Evolutionary conservation across 139 green algal species (phyloP).

Genomic region (Edaphochlamys debaryana): DNA sequence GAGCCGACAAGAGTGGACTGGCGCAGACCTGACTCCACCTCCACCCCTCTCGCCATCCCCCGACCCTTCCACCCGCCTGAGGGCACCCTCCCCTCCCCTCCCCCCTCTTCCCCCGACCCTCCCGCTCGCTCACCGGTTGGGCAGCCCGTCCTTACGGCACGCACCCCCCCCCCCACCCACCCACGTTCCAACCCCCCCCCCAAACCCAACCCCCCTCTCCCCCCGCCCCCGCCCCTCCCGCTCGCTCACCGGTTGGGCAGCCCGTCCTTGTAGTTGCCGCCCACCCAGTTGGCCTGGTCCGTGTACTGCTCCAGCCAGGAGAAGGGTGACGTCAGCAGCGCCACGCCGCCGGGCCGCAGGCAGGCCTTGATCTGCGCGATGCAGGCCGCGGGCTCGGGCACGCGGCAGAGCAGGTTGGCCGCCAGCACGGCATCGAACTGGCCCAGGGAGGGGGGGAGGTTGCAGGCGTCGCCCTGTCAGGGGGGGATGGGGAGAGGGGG

Average conservation of each 20-base stretch:
- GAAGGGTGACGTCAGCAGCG: slow-evolving; percentile 76
- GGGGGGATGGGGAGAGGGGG: no score
- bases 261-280: slow-evolving; percentile 56
- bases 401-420: slow-evolving; percentile 78
- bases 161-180: no score
- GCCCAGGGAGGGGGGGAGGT: slow-evolving; percentile 48
- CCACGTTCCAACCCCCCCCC: no score
- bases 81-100: no score
- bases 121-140: background rate
- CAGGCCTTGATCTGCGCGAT: slow-evolving; percentile 56
- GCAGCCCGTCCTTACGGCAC: slow-evolving; percentile 50
- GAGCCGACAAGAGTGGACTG: no score
- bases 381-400: slow-evolving; percentile 72
- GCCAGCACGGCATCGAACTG: slow-evolving; percentile 78
- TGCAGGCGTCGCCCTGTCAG: slow-evolving; percentile 65
- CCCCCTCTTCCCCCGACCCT: background rate
- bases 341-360: slow-evolving; percentile 64
- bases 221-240: background rate
- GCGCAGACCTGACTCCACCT: no score
- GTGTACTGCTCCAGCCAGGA: slow-evolving; percentile 81
- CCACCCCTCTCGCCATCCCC: no score
- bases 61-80: no score
- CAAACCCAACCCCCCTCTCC: no score
- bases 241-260: slow-evolving; percentile 9
- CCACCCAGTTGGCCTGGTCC: slow-evolving; percentile 66